These are phyloP conservation scores for Theileria orientalis DNA, from an alignment of 169 alveolate genomes.

Conservation along the genomic window DNA sequence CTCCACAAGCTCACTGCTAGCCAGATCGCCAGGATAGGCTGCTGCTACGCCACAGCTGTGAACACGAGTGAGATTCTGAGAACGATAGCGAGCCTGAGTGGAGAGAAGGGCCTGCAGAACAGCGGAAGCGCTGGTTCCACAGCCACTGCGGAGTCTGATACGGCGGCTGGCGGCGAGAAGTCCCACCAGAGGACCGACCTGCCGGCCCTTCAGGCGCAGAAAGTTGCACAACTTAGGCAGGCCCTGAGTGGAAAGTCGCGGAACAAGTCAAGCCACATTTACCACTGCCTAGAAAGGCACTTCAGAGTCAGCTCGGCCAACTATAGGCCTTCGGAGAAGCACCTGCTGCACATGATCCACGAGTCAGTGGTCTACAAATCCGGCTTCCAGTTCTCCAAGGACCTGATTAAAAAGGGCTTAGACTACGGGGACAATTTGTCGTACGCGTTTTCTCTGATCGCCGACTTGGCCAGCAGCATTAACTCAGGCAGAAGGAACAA, in stretches of 20 bases:
- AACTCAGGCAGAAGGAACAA: neutral
- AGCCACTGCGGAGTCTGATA: too few species aligned
- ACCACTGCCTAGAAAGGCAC: constrained; percentile 32
- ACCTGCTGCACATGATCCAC: constrained; percentile 5
- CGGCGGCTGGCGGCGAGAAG: neutral
- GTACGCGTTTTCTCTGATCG: neutral
- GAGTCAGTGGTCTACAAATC: neutral
- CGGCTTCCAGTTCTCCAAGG: neutral
- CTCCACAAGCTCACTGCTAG: constrained; percentile 28
- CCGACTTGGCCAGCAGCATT: neutral
- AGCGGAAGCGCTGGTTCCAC: too few species aligned
- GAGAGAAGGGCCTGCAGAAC: neutral
- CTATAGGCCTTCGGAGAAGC: neutral
- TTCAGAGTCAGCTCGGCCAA: neutral
- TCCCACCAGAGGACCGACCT: too few species aligned
- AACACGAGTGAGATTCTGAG: neutral
- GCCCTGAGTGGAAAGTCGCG: constrained; percentile 1
- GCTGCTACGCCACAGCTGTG: constrained; percentile 37
- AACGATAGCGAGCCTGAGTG: neutral
- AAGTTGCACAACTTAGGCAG: too few species aligned
- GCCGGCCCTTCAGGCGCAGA: too few species aligned
- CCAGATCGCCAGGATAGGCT: constrained; percentile 23
- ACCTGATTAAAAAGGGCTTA: neutral
- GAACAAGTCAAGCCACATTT: constrained; percentile 25
- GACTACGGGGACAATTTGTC: neutral